Conservation (phyloP, 371 early-diverging fungal species). For the Amoeboaphelidium protococcarum region DNA sequence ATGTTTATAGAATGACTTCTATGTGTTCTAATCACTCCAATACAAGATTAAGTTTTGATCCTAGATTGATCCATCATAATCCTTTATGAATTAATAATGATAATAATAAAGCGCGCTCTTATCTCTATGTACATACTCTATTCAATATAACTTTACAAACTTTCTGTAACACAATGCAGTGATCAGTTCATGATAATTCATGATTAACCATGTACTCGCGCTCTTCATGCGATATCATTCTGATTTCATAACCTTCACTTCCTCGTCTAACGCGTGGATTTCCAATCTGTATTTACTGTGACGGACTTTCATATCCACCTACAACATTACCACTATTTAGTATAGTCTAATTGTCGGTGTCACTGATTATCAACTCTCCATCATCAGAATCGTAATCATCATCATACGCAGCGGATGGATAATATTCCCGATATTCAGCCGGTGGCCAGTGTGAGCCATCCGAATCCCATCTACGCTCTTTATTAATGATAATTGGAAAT, state of each 20-base stretch:
- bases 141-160: too few species aligned
- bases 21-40: too few species aligned
- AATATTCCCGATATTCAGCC: neutral
- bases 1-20: too few species aligned
- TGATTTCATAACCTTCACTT: constrained; percentile 19
- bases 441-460: neutral
- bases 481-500: neutral
- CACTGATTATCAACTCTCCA: neutral
- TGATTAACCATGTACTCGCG: constrained; percentile 9
- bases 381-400: neutral
- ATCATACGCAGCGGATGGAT: neutral
- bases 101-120: too few species aligned
- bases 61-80: too few species aligned
- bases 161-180: too few species aligned
- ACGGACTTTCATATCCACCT: neutral
- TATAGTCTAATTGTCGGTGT: neutral
- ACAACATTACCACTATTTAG: neutral
- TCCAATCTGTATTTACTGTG: neutral
- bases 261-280: constrained; percentile 13
- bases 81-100: too few species aligned
- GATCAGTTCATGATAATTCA: too few species aligned
- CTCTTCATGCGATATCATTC: constrained; percentile 9
- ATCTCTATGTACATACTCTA: too few species aligned
- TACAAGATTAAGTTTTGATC: too few species aligned
- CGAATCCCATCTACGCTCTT: neutral